Evolutionary conservation across 2,329 filamentous ascomycete genomes (phyloP).

Genomic region (Trichoderma oligosporum): DNA sequence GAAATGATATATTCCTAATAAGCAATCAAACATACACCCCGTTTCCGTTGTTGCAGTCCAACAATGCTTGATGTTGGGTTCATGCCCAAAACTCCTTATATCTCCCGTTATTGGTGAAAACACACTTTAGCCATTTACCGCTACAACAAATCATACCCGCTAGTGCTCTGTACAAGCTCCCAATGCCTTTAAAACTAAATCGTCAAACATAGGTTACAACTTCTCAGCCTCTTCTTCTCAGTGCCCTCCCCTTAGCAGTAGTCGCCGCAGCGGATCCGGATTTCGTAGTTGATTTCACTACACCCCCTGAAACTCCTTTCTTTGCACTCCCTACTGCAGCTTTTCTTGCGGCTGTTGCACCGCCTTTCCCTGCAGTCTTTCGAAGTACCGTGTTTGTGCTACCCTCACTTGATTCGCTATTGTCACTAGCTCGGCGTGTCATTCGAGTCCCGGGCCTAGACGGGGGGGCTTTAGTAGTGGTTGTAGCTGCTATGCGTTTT

Average conservation of each 20-base stretch:
- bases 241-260: conserved; percentile 48
- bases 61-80: conserved; percentile 13
- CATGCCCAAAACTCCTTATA: conserved; percentile 20
- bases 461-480: conserved; percentile 36
- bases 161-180: neutral
- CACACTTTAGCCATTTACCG: neutral
- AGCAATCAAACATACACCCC: conserved; percentile 3
- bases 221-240: conserved; percentile 50
- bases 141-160: neutral
- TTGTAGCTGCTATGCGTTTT: conserved; percentile 35
- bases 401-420: conserved; percentile 60
- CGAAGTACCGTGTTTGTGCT: conserved; percentile 63
- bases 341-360: conserved; percentile 43
- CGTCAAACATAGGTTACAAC: neutral
- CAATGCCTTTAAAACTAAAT: neutral
- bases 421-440: conserved; percentile 52
- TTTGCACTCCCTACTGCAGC: conserved; percentile 53
- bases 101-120: neutral
- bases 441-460: conserved; percentile 44
- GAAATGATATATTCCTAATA: conserved; percentile 41
- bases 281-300: conserved; percentile 46
- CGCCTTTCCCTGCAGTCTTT: conserved; percentile 43
- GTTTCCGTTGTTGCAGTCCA: neutral
- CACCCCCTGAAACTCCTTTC: conserved; percentile 47
- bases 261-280: conserved; percentile 39